Evolutionary conservation across 371 early-diverging fungal species (phyloP).

Genomic region (Lichtheimia corymbifera): DNA sequence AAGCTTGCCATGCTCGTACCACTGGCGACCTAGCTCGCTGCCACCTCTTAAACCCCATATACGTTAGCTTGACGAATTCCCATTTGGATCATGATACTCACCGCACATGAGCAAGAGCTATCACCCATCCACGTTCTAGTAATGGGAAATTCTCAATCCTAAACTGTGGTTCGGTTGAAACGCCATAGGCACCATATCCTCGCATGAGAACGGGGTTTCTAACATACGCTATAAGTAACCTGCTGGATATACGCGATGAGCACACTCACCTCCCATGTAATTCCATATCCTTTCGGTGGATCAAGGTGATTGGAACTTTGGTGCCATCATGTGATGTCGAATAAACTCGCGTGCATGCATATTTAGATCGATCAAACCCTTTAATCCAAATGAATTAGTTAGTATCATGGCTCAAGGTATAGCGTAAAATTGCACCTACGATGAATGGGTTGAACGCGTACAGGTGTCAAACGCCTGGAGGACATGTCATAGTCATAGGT

Average conservation of each 20-base stretch:
- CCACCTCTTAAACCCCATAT: slow-evolving; percentile 63
- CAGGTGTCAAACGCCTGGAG: slow-evolving; percentile 37
- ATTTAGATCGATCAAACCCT: slow-evolving; percentile 57
- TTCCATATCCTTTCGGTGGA: slow-evolving; percentile 54
- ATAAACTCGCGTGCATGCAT: slow-evolving; percentile 54
- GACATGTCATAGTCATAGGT: slow-evolving; percentile 74
- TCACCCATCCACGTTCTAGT: slow-evolving; percentile 78
- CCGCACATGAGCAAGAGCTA: slow-evolving; percentile 86
- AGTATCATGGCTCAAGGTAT: not conserved
- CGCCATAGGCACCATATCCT: slow-evolving; percentile 88
- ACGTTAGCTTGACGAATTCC: not conserved
- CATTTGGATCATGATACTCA: slow-evolving; percentile 19
- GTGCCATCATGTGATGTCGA: slow-evolving; percentile 49
- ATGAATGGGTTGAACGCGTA: slow-evolving; percentile 53
- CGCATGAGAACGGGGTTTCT: slow-evolving; percentile 74
- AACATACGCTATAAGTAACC: slow-evolving; percentile 25
- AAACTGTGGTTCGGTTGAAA: slow-evolving; percentile 77
- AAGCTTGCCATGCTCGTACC: slow-evolving; percentile 77
- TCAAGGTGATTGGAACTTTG: slow-evolving; percentile 70
- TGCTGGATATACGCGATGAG: slow-evolving; percentile 9
- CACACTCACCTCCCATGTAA: slow-evolving; percentile 47
- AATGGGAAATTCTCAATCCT: slow-evolving; percentile 79
- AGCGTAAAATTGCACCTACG: slow-evolving; percentile 31
- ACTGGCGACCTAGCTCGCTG: slow-evolving; percentile 73
- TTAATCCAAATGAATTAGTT: not conserved